Conservation (phyloP, 1,139 yeast species). For the Ogataea hybrid region DNA sequence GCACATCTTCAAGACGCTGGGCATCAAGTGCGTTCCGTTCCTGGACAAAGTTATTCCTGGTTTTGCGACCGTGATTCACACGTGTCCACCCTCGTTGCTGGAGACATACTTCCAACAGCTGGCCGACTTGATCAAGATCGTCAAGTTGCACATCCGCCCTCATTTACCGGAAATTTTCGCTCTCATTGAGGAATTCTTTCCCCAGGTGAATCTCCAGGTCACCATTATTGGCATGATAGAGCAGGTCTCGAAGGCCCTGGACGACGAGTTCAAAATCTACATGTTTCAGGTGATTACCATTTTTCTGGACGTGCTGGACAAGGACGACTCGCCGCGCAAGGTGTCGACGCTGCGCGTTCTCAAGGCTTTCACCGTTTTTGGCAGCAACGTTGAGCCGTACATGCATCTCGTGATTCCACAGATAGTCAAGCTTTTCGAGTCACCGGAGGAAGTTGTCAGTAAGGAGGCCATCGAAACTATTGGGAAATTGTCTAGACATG, state of each 20-base stretch:
- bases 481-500: conserved; percentile 74
- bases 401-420: conserved; percentile 84
- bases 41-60: conserved; percentile 88
- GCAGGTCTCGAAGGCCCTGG: conserved; percentile 79
- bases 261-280: conserved; percentile 87
- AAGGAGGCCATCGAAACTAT: conserved; percentile 80
- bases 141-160: conserved; percentile 87
- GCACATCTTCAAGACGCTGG: conserved; percentile 85
- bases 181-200: conserved; percentile 73
- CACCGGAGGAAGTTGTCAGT: conserved; percentile 49
- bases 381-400: conserved; percentile 84
- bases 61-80: conserved; percentile 77
- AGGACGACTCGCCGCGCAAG: conserved; percentile 64
- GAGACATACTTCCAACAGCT: conserved; percentile 91
- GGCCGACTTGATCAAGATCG: conserved; percentile 75
- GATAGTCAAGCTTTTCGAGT: conserved; percentile 77
- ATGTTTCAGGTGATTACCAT: conserved; percentile 76
- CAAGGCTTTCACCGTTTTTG: conserved; percentile 85
- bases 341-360: conserved; percentile 74
- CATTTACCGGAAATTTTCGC: conserved; percentile 75
- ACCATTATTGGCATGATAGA: conserved; percentile 82
- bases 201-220: conserved; percentile 64
- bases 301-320: conserved; percentile 73
- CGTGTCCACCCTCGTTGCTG: conserved; percentile 77
- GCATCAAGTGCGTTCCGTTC: conserved; percentile 84